Percentiles rank a stretch among this genome's conserved stretches.
Conservation (phyloP, 129 eudicot species). For the Chrysanthemum makinoi region DNA sequence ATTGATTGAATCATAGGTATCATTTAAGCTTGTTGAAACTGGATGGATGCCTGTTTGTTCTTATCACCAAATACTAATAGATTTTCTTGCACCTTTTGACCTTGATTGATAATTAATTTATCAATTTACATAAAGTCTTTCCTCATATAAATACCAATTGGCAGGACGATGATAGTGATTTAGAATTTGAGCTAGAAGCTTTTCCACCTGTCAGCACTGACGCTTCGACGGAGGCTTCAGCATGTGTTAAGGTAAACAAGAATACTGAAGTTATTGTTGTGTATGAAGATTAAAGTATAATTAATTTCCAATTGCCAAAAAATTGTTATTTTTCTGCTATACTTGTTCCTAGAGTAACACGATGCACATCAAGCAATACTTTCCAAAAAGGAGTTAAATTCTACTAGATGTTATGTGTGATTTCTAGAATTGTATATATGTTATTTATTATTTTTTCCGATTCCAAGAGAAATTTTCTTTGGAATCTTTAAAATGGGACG, state of each 20-base stretch:
- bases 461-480: neutral
- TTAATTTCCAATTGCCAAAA: neutral
- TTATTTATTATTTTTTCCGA: neutral
- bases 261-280: constrained; percentile 8
- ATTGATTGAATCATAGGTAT: too few species aligned
- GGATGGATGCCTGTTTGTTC: too few species aligned
- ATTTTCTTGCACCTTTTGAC: too few species aligned
- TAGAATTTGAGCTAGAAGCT: constrained; percentile 82
- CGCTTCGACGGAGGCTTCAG: constrained; percentile 75
- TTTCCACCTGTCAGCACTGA: constrained; percentile 66
- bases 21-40: too few species aligned
- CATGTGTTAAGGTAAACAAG: constrained; percentile 79
- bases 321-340: too few species aligned
- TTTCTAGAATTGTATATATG: neutral
- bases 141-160: constrained; percentile 1
- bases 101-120: neutral
- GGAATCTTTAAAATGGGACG: neutral
- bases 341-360: neutral
- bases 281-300: neutral
- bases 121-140: neutral
- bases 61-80: too few species aligned
- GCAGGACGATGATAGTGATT: constrained; percentile 97
- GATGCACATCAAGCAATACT: neutral
- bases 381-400: constrained; percentile 1
- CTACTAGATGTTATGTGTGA: neutral